A percentile compares a stretch with the other conserved stretches of the same genome.
Evolutionary conservation across 768 basidiomycete genomes (phyloP).

Genomic region (Amyloporia xantha): DNA sequence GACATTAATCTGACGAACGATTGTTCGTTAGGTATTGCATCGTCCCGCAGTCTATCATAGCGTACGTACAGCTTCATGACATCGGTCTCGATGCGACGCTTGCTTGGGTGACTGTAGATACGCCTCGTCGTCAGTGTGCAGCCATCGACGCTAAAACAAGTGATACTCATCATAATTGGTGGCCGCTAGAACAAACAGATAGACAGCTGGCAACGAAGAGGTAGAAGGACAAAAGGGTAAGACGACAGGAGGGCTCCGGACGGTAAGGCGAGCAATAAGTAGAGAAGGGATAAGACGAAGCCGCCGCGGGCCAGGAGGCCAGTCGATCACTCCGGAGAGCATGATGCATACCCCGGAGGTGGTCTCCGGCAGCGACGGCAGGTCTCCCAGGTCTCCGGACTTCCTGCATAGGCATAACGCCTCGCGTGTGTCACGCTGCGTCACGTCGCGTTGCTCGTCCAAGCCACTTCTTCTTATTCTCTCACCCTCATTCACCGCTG

Average conservation of each 20-base stretch:
- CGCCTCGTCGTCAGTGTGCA: constrained; percentile 25
- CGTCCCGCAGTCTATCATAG: neutral
- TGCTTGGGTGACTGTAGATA: constrained; percentile 69
- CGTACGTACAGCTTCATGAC: constrained; percentile 92
- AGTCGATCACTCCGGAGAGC: neutral
- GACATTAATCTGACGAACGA: constrained; percentile 75
- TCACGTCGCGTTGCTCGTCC: neutral
- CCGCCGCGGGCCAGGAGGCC: neutral
- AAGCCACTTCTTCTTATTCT: neutral
- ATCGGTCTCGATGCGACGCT: constrained; percentile 96
- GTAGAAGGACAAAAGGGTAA: neutral
- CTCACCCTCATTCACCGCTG: neutral
- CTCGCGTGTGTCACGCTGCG: too few species aligned
- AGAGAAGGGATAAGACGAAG: neutral
- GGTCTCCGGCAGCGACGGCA: neutral
- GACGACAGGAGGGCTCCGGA: neutral
- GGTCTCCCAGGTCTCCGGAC: neutral
- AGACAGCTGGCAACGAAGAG: too few species aligned
- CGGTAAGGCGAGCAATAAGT: neutral
- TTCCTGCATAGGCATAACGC: neutral
- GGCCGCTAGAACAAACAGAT: neutral
- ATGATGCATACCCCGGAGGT: neutral
- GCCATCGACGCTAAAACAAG: neutral
- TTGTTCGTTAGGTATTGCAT: too few species aligned
- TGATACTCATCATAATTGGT: constrained; percentile 58